These are phyloP conservation scores for Microsporum audouinii DNA, from an alignment of 2,329 filamentous ascomycete genomes.

Conservation along the genomic window DNA sequence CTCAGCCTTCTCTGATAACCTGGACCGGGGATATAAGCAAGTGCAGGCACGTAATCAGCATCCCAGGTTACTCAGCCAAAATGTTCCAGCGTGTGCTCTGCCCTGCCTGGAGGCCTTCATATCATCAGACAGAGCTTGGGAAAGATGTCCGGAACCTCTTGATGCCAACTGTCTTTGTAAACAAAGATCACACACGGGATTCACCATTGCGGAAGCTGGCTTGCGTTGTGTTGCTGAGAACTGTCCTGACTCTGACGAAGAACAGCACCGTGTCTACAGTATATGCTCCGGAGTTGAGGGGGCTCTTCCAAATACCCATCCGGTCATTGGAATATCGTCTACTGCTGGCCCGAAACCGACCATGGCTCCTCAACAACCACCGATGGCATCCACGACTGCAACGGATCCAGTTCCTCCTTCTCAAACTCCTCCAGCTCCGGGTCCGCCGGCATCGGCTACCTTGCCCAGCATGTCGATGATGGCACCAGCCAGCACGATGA, in stretches of 20 bases:
- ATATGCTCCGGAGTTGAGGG: conserved; percentile 46
- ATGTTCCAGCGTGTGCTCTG: conserved; percentile 48
- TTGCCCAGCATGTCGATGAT: not conserved
- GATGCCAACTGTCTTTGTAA: conserved; percentile 55
- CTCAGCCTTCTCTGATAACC: not conserved
- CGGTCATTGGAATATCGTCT: conserved; percentile 10
- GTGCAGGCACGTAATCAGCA: not conserved
- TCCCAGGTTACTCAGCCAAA: not conserved
- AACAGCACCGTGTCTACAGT: conserved; percentile 36
- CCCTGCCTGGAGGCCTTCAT: conserved; percentile 54
- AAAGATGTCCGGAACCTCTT: conserved; percentile 39
- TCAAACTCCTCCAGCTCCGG: not conserved
- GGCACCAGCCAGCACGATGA: not conserved
- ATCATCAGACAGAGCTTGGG: conserved; percentile 44
- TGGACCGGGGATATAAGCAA: not conserved
- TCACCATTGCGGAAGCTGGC: conserved; percentile 61
- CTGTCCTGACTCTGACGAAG: conserved; percentile 41
- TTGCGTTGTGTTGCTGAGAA: conserved; percentile 53
- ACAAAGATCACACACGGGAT: conserved; percentile 47
- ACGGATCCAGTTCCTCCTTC: not conserved
- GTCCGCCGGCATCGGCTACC: not conserved
- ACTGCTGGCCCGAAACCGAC: conserved; percentile 13
- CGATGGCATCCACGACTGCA: not conserved
- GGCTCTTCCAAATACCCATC: conserved; percentile 50
- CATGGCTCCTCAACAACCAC: conserved; percentile 6